These are phyloP conservation scores for Ophiocordyceps australis DNA, from an alignment of 2,329 filamentous ascomycete species.

Conservation along the genomic window DNA sequence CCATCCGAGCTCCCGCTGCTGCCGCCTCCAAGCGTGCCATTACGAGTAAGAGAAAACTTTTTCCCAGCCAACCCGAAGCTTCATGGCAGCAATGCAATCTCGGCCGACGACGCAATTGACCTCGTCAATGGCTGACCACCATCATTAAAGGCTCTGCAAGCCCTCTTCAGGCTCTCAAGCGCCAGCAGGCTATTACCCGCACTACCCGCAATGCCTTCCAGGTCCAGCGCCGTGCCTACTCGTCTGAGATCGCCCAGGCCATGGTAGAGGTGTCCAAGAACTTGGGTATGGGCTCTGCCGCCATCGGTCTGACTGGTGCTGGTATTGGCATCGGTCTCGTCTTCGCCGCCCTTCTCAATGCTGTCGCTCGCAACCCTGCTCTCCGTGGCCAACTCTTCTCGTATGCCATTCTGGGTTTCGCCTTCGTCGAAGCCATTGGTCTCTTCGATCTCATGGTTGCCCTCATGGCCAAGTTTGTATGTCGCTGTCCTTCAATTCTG, in stretches of 20 bases:
- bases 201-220: conserved; percentile 47
- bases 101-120: conserved; percentile 17
- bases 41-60: conserved; percentile 39
- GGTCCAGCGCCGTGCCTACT: conserved; percentile 58
- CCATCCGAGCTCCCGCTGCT: conserved; percentile 44
- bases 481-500: conserved; percentile 14
- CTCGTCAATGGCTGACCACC: conserved; percentile 13
- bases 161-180: conserved; percentile 60
- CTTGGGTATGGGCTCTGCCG: conserved; percentile 74
- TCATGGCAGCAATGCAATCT: too few species aligned
- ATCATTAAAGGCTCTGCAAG: conserved; percentile 30
- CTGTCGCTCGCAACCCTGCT: conserved; percentile 85
- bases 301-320: conserved; percentile 82
- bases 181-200: conserved; percentile 47
- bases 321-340: conserved; percentile 93
- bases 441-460: conserved; percentile 83
- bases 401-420: conserved; percentile 89
- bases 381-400: conserved; percentile 92
- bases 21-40: conserved; percentile 59
- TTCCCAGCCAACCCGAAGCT: conserved; percentile 6
- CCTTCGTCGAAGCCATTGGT: conserved; percentile 86
- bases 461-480: conserved; percentile 82
- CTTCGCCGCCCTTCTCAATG: conserved; percentile 76
- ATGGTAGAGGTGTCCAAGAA: conserved; percentile 85
- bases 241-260: conserved; percentile 73